phyloP scores from a whole-genome alignment of 1,139 yeast genomes.

The Zygosaccharomyces sapae region DNA sequence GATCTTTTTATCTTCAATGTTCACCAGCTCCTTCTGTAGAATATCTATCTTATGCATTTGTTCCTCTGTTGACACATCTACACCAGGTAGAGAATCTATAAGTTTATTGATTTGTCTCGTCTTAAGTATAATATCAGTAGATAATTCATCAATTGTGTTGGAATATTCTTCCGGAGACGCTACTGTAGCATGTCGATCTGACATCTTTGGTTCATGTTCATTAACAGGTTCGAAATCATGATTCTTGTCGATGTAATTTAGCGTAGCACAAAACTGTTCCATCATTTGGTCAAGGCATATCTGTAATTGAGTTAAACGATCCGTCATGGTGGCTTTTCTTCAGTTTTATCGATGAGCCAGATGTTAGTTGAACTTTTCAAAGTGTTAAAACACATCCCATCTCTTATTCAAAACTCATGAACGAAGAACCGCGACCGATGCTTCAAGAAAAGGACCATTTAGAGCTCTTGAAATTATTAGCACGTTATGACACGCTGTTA shows the following conservation, averaged over 20 bases:
- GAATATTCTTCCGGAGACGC: slow-evolving; percentile 50
- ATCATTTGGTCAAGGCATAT: slow-evolving; percentile 86
- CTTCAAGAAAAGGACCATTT: slow-evolving; percentile 12
- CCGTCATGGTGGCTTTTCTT: slow-evolving; percentile 45
- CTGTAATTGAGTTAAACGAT: slow-evolving; percentile 87
- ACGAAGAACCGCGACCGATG: slow-evolving; percentile 1
- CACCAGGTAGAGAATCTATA: slow-evolving; percentile 88
- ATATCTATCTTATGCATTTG: slow-evolving; percentile 63
- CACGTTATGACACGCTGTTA: slow-evolving; percentile 26
- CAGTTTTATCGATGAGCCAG: background rate
- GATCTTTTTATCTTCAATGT: slow-evolving; percentile 57
- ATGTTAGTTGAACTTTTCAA: background rate
- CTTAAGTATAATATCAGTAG: slow-evolving; percentile 79
- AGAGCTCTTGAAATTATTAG: slow-evolving; percentile 20
- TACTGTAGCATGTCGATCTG: slow-evolving; percentile 43
- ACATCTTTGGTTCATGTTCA: slow-evolving; percentile 47
- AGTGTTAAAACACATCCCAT: background rate
- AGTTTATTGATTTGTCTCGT: slow-evolving; percentile 81
- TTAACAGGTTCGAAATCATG: slow-evolving; percentile 53
- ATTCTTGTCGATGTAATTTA: slow-evolving; percentile 75
- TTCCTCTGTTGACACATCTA: slow-evolving; percentile 73
- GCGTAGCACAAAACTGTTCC: slow-evolving; percentile 86
- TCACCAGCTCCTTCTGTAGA: slow-evolving; percentile 60
- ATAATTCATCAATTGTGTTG: slow-evolving; percentile 63
- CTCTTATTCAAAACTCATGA: background rate